Evolutionary conservation across 2,329 filamentous ascomycete genomes (phyloP), one percentile per base, ranked within the genome.

Genomic region (Microdochium bolleyi): DNA sequence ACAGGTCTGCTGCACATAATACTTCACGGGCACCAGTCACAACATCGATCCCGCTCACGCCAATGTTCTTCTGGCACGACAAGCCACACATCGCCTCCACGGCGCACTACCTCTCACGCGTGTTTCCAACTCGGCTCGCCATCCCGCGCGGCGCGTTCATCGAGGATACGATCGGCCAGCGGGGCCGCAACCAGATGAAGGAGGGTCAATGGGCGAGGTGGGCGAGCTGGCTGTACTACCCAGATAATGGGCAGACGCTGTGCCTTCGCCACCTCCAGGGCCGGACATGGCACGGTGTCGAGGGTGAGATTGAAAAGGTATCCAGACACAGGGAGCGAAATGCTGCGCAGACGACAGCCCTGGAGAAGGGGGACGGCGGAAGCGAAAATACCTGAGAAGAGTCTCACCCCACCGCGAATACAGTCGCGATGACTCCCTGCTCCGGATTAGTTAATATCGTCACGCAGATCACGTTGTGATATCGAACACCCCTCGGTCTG

Each of bases 1-100:
- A n/a, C n/a, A n/a, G n/a, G n/a, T n/a, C n/a, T n/a, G n/a, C n/a
- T n/a, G n/a, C n/a, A n/a, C n/a, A n/a, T n/a, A n/a, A n/a, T n/a
- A n/a, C n/a, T n/a, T n/a, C n/a, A n/a, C n/a, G n/a, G n/a, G n/a
- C n/a, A n/a, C n/a, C n/a, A n/a, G n/a, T n/a, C n/a, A n/a, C 22
- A 24, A 22, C 49, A 16, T 55, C 58, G 14, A 61, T 81, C 1
- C 74, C 75, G 0, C 61, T 82, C 41, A 81, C 78, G 1, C 78
- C 78, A 0, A 68, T 82, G 52, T 82, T 80, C 64, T 79, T 81
- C 58, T 82, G 78, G 78, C 77, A 81, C 52, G 78, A 82, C 55
- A 82, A 82, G 57, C 77, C 78, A 0, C 78, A 82, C 53, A 54
- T 82, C 2, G 77, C 73, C 1, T 72, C 70, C 3, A 73, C 69